Evolutionary conservation across 345 rosid species (phyloP), one percentile per base, ranked within the genome.

Genomic region (Pelargonium nanum): DNA sequence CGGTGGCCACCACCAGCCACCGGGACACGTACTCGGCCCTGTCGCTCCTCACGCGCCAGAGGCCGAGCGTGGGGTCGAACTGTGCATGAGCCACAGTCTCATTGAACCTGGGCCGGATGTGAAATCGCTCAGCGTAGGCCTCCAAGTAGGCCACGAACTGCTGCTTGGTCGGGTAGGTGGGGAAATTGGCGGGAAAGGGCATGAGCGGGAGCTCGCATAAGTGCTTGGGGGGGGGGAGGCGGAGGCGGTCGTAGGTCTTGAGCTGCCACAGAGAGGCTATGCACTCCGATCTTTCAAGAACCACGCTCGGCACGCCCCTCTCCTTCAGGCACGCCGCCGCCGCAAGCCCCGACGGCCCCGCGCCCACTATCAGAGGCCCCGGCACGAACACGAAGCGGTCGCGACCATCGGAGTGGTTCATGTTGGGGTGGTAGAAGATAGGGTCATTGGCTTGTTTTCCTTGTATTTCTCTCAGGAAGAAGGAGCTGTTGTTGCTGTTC

Each of bases 1-100:
- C 96, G 1, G 97, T 85, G 3, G 99, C 99, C 12, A 83, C 97
- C 15, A 89, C 85, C 45, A 92, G 57, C 96, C 96, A 92, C 75
- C 72, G 76, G 60, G 84, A 80, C 44, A 61, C 60, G 54, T 81
- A 92, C 70, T 80, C 86, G 19, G 64, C 75, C 67, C 40, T 64
- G 52, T 71, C 66, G 50, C 77, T 79, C 62, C 72, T 64, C 70
- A 82, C 89, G 63, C 80, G 63, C 97, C 97, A 90, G 28, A 67
- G 70, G 53, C 83, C 80, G 1, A 70, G 25, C 2, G 53, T 63
- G 15, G 13, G 19, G 57, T 90, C 93, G 55, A 70, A 81, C 65
- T 75, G 85, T 0, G 95, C 95, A 2, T 64, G 56, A 26, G 59
- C 58, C 20, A 87, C 95, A 7, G 81, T 66, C 68, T 74, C 73